Base-by-base conservation (phyloP, 768 basidiomycete species). In the Serendipita indica region DNA sequence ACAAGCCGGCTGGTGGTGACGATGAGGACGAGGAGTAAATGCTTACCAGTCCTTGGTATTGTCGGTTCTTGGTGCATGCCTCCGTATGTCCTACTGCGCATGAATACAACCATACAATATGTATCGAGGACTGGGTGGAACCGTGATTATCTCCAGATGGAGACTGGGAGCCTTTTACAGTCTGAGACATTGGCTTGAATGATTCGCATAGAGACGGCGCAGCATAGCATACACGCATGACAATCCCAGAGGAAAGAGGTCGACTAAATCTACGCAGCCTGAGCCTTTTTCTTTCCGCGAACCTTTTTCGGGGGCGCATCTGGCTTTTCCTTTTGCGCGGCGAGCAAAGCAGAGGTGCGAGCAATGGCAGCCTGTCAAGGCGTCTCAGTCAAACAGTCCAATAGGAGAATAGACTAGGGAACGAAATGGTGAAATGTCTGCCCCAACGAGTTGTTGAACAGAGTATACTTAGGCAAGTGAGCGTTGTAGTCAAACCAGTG, bases 11-110 rank as follows among this genome's bases (percentile, higher is more conserved):
- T 65, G 89, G 83, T 67, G 92, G 83, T 62, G 93, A 81, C 64
- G 90, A 86, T 33, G 90, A 83, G 45, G 91, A 91, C 68, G 91
- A 91, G 63, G 90, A 93, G 70, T 89, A 90, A 82, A 72, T 28
- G 52, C 33, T 25, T 5, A 28, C 12, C 16, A 52, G 33, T 20
- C 49, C 35, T 57, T 22, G 10, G 2, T 58, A 34, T 34, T 52
- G 39, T 57, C 6, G 30, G 5, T 18, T 60, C 20, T 30, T 60
- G n/a, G n/a, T n/a, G n/a, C n/a, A n/a, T n/a, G n/a, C 27, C 37
- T 39, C 52, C 59, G 56, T 60, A 54, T 54, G 49, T 18, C 49
- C 18, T 43, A 43, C 41, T 43, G 27, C 27, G 41, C 27, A n/a
- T n/a, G n/a, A n/a, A n/a, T n/a, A n/a, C n/a, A n/a, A n/a, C n/a